These are phyloP conservation scores for Ophiorrhiza pumila DNA, from an alignment of 257 asterid species.

Conservation along the genomic window DNA sequence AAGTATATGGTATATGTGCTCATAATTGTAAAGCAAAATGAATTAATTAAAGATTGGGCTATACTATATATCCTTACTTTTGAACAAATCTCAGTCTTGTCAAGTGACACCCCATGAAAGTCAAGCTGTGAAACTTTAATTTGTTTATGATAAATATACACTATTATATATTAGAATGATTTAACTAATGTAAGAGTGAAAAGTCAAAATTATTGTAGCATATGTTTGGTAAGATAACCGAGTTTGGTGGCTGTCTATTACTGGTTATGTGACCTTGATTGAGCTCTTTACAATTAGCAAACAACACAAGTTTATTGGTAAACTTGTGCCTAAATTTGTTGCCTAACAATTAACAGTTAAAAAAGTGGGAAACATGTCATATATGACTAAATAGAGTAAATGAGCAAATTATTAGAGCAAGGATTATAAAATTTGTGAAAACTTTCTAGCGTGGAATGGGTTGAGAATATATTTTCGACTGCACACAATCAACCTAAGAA, in stretches of 20 bases:
- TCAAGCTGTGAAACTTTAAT: constrained; percentile 13
- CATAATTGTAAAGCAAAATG: background rate
- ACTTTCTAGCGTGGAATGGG: no score
- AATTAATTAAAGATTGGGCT: no score
- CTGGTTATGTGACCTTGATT: constrained; percentile 19
- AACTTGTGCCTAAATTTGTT: constrained; percentile 41
- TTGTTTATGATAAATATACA: background rate
- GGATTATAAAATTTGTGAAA: background rate
- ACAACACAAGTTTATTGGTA: constrained; percentile 22
- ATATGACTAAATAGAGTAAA: background rate
- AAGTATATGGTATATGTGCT: no score
- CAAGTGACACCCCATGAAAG: background rate
- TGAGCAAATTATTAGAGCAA: background rate
- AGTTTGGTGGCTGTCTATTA: constrained; percentile 36
- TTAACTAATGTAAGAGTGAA: background rate
- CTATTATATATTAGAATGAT: background rate
- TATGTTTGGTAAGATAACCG: constrained; percentile 44
- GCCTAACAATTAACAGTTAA: constrained; percentile 16
- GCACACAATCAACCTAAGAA: no score
- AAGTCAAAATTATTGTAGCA: constrained; percentile 28
- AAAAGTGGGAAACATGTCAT: constrained; percentile 19
- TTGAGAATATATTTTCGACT: no score
- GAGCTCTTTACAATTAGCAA: constrained; percentile 23
- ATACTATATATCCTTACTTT: background rate
- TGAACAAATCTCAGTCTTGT: background rate